Evolutionary conservation across 1,139 yeast species (phyloP), one percentile per base, ranked within the genome.

Genomic region (Yamadazyma dendronema): DNA sequence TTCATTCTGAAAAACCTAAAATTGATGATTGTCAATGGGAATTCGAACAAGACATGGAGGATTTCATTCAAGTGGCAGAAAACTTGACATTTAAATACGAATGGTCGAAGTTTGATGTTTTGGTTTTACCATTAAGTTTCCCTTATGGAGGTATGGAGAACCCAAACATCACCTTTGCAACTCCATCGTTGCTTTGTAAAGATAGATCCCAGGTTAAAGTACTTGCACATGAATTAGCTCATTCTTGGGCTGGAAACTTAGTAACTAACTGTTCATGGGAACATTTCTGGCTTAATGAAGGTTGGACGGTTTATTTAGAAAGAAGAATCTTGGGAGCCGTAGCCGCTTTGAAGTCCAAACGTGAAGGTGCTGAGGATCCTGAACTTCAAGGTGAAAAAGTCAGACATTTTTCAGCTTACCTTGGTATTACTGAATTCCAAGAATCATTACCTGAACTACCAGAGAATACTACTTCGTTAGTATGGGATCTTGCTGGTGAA

Each of bases 121-220:
- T 64, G 38, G 63, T 64, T 3, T 48, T 64, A 17, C 69, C 69
- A 2, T 47, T 54, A 35, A 58, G 61, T 37, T 64, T 63, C 47
- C 70, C 70, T 2, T 64, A 64, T 41, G 70, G 70, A 12, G 70
- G 69, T 10, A 64, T 64, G 70, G 70, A 64, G 41, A 64, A 61
- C 41, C 70, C 70, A 21, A 63, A 63, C 39, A 55, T 62, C 41
- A 62, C 68, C 1, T 65, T 61, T 46, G 65, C 62, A 22, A 63
- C 70, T 1, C 69, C 70, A 0, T 62, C 68, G 3, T 51, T 64
- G 33, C 56, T 64, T 15, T 52, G 65, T 45, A 56, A 56, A 30
- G 70, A 64, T 40, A 42, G 70, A 35, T 55, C 66, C 7, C 67
- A 64, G 41, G 61, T 60, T 13, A 58, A 54, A 35, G 69, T 64